phyloP scores from a whole-genome alignment of 2,329 filamentous ascomycete genomes.

The Zymoseptoria pseudotritici region DNA sequence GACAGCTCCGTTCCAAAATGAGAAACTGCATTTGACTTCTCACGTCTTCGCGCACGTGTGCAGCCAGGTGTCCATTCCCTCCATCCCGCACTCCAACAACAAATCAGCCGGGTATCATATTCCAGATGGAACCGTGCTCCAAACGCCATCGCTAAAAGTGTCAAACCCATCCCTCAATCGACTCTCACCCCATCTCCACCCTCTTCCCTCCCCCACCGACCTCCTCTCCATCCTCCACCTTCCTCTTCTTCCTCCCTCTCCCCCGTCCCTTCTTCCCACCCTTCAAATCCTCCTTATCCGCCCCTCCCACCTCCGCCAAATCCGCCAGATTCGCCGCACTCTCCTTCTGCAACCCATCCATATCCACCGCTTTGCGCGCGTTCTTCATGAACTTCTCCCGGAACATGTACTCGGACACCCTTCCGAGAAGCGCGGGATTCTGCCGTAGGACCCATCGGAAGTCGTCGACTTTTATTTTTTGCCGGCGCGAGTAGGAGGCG shows the following conservation, averaged over 20 bases:
- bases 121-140: not conserved
- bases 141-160: constrained; percentile 12
- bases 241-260: constrained; percentile 26
- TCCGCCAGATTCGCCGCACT: constrained; percentile 33
- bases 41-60: too few relatives aligned
- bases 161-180: not conserved
- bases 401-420: constrained; percentile 81
- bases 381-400: constrained; percentile 82
- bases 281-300: constrained; percentile 39
- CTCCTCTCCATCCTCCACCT: constrained; percentile 19
- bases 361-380: constrained; percentile 67
- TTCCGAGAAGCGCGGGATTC: constrained; percentile 77
- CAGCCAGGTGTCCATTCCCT: too few relatives aligned
- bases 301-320: constrained; percentile 54
- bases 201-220: not conserved
- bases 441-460: constrained; percentile 89
- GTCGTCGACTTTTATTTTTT: constrained; percentile 97
- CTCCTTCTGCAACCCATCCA: constrained; percentile 55
- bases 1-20: too few relatives aligned
- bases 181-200: not conserved
- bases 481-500: constrained; percentile 77
- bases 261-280: constrained; percentile 24
- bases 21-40: too few relatives aligned
- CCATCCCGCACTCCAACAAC: too few relatives aligned
- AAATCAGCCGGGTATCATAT: constrained; percentile 8